Evolutionary conservation across 2,329 filamentous ascomycete species (phyloP).

Genomic region (Cladosporium colombiae): DNA sequence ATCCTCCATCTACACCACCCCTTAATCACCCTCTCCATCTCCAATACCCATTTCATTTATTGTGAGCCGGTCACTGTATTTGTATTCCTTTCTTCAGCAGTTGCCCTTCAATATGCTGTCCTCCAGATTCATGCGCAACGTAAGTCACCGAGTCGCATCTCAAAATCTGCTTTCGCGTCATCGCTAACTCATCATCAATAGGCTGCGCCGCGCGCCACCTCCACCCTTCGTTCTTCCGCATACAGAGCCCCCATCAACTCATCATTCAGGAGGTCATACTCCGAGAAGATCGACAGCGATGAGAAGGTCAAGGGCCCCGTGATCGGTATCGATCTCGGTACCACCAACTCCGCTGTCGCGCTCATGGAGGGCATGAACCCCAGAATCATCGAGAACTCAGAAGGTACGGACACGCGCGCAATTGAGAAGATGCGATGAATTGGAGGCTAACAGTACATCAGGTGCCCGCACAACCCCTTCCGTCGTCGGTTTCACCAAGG

Average conservation of each 20-base stretch:
- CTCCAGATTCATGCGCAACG: slow-evolving; percentile 38
- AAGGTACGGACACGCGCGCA: slow-evolving; percentile 61
- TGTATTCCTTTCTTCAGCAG: slow-evolving; percentile 17
- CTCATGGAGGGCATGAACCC: slow-evolving; percentile 96
- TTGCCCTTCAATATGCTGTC: slow-evolving; percentile 36
- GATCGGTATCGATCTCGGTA: slow-evolving; percentile 98
- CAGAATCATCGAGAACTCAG: slow-evolving; percentile 96
- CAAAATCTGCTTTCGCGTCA: slow-evolving; percentile 31
- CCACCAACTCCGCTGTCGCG: slow-evolving; percentile 96
- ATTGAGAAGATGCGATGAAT: not conserved
- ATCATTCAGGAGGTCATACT: slow-evolving; percentile 72
- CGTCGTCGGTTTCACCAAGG: slow-evolving; percentile 91
- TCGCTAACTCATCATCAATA: slow-evolving; percentile 27
- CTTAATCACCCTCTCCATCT: slow-evolving; percentile 6
- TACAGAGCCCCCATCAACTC: slow-evolving; percentile 68
- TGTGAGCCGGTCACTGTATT: slow-evolving; percentile 20
- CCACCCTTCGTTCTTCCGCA: slow-evolving; percentile 40
- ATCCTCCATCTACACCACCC: slow-evolving; percentile 16
- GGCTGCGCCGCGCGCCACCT: slow-evolving; percentile 39
- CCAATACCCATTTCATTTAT: slow-evolving; percentile 20
- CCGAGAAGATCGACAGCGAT: slow-evolving; percentile 42
- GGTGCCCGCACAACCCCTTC: slow-evolving; percentile 90
- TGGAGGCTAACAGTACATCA: slow-evolving; percentile 37
- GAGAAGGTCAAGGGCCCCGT: slow-evolving; percentile 91
- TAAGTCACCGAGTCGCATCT: slow-evolving; percentile 28